A percentile compares a stretch with the other conserved stretches of the same genome.
Evolutionary conservation across 805 yeast genomes (phyloP).

Genomic region (Sugiyamaella smithiae): DNA sequence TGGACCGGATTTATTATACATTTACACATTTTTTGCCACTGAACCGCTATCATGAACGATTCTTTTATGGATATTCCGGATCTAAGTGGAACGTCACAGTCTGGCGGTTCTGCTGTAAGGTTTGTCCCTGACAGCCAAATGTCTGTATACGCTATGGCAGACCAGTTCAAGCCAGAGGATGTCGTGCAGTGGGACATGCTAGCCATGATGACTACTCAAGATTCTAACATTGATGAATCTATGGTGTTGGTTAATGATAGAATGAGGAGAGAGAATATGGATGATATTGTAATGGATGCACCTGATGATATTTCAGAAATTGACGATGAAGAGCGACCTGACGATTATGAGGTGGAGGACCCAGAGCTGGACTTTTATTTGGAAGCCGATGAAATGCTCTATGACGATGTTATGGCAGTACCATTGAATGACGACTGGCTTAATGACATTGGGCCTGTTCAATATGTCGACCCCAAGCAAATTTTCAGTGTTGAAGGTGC

Average conservation of each 20-base stretch:
- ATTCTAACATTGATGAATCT: neutral
- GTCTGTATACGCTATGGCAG: neutral
- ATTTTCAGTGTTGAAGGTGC: neutral
- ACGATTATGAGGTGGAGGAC: conserved; percentile 2
- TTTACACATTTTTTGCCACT: neutral
- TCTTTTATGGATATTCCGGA: neutral
- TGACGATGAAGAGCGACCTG: conserved; percentile 1
- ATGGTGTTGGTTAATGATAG: neutral
- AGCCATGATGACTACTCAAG: neutral
- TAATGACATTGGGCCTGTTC: neutral
- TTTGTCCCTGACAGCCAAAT: neutral
- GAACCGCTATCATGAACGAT: neutral
- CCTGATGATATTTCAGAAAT: conserved; percentile 3
- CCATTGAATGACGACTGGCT: too few species aligned
- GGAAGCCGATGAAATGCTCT: neutral
- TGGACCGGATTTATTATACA: neutral
- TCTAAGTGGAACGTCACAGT: neutral
- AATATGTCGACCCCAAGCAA: neutral
- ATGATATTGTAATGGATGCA: neutral
- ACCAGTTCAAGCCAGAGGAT: conserved; percentile 1
- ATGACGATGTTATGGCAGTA: too few species aligned
- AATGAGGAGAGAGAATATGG: neutral
- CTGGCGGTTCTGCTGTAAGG: neutral
- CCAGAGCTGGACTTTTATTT: neutral
- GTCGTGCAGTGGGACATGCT: conserved; percentile 2